Evolutionary conservation across 2,329 filamentous ascomycete genomes (phyloP), one percentile per base, ranked within the genome.

Genomic region (Ophiosphaerella herpotricha): DNA sequence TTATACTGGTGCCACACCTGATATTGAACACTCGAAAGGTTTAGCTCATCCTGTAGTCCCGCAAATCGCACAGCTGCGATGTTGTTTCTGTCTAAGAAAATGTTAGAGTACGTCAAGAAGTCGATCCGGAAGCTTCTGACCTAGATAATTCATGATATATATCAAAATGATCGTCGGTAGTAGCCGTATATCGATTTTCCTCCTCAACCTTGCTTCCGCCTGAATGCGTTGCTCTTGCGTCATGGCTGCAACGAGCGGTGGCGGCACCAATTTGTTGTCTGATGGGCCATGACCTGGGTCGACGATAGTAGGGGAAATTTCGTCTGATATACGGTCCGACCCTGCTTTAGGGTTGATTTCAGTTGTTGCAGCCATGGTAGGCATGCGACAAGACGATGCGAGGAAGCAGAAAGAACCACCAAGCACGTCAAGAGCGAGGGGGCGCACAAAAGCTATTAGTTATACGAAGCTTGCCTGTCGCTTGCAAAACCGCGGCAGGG

Each of bases 101-200:
- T 90, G 75, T 88, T 70, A 67, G 91, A 89, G 64, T 90, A 90
- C 75, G 91, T 88, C 57, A 90, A 69, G 7, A 8, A 29, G 26
- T 29, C 26, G 26, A 11, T 29, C 7, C 26, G 7, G 26, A 29
- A 29, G 18, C 11, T 29, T 29, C 26, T 29, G 7, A 29, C 26
- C 26, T 29, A 57, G 50, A 31, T 54, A 91, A 73, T 91, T 90
- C 75, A 88, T 70, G 67, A 91, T 89, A 64, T 90, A 91, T 75
- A 91, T 88, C 57, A 90, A 69, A 40, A 91, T 83, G 49, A 91
- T 77, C 73, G 85, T 85, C 0, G 87, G 87, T 60, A 90, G 76
- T 70, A 91, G 52, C 43, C 87, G 80, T 16, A 80, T 61, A 66
- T 91, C 89, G 46, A 91, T 85, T 74, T 90, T 91, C 59, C 85